Evolutionary conservation across 2,329 filamentous ascomycete species (phyloP), one percentile per base, ranked within the genome.

Genomic region (Venturia asperata): DNA sequence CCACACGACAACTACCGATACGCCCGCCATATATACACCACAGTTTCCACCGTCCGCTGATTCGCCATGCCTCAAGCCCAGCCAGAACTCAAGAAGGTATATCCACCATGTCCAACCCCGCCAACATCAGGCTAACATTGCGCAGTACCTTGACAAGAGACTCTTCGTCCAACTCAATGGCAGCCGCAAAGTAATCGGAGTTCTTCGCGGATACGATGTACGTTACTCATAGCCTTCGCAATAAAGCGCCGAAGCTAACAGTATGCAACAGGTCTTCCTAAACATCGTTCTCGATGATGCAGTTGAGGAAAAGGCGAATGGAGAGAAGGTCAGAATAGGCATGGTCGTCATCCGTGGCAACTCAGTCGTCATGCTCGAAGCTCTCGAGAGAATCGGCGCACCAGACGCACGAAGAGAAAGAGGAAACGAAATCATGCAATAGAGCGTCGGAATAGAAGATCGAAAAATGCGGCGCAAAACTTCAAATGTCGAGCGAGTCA

Each of bases 261-360:
- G 41, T 37, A 11, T 42, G 15, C 21, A 66, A 37, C 70, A 97
- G 93, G 92, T 97, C 68, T 99, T 97, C 80, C 82, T 99, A 74
- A 99, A 99, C 80, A 92, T 99, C 74, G 94, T 99, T 55, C 85
- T 99, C 30, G 95, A 99, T 77, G 94, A 99, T 72, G 93, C 94
- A 24, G 87, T 96, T 60, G 94, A 99, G 77, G 92, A 97, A 81
- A 96, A 95, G 78, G 83, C 89, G 24, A 90, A 90, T 68, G 92
- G 92, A 67, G 92, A 96, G 80, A 97, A 96, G 79, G 87, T 90
- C 70, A 85, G 87, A 72, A 83, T 97, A 67, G 94, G 94, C 75
- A 96, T 96, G 89, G 90, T 96, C 67, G 93, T 97, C 69, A 97
- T 99, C 73, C 90, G 95, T 71, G 94, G 94, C 69, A 99, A 99